Conservation (phyloP, 2,329 filamentous ascomycete genomes). For the Neoascochyta sp. region DNA sequence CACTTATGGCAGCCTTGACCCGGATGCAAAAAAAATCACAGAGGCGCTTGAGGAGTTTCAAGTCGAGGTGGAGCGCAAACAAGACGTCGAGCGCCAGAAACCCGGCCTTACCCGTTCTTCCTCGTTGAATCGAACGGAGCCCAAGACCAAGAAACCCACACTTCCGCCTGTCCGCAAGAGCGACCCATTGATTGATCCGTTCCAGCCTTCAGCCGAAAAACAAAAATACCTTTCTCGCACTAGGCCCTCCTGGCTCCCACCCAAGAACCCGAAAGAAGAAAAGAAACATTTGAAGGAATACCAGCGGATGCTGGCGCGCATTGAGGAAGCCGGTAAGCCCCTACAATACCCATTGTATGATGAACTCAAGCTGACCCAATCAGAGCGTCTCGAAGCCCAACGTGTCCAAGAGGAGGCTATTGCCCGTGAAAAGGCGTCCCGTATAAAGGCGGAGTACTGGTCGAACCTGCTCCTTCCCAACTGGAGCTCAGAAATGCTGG, state of each 20-base stretch:
- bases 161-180: constrained; percentile 66
- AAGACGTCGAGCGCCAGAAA: constrained; percentile 52
- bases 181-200: constrained; percentile 78
- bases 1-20: constrained; percentile 63
- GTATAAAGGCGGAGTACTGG: constrained; percentile 59
- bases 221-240: constrained; percentile 75
- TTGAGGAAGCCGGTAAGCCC: constrained; percentile 53
- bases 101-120: constrained; percentile 36
- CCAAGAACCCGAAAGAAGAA: constrained; percentile 87
- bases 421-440: constrained; percentile 51
- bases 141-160: constrained; percentile 49
- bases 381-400: constrained; percentile 33
- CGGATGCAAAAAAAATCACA: constrained; percentile 70
- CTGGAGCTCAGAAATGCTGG: constrained; percentile 65
- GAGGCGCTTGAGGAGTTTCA: constrained; percentile 78
- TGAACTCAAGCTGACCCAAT: constrained; percentile 11
- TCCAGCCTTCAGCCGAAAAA: constrained; percentile 82
- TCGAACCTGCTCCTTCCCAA: constrained; percentile 72
- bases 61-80: constrained; percentile 54
- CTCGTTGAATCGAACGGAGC: constrained; percentile 26
- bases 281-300: constrained; percentile 82
- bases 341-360: neutral
- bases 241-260: constrained; percentile 77
- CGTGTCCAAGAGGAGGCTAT: constrained; percentile 49
- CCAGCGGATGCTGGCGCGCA: constrained; percentile 72